A percentile compares a stretch with the other conserved stretches of the same genome.
Evolutionary conservation across 345 rosid species (phyloP).

Genomic region (Mallotus nudiflorus): DNA sequence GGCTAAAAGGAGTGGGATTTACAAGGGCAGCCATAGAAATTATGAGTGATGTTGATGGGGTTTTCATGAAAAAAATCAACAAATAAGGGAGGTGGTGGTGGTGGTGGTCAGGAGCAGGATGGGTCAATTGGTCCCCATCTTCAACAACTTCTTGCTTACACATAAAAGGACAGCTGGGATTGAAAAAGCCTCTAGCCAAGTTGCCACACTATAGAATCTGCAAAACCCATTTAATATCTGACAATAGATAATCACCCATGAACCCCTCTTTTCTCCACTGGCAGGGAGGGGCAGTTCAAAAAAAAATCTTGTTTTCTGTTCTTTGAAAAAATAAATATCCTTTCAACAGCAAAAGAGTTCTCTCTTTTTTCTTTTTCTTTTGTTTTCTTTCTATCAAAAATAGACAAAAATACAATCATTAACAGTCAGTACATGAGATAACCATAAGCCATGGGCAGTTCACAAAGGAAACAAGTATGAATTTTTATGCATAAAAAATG

Average conservation of each 20-base stretch:
- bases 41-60: conserved; percentile 57
- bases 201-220: conserved; percentile 43
- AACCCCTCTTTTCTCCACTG: neutral
- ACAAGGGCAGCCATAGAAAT: conserved; percentile 50
- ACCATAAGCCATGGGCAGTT: conserved; percentile 14
- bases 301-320: neutral
- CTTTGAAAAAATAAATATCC: neutral
- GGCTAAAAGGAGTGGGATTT: conserved; percentile 15
- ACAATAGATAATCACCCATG: conserved; percentile 25
- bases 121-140: conserved; percentile 54
- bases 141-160: conserved; percentile 39
- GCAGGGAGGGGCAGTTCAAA: neutral
- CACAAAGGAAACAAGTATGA: neutral
- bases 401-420: neutral
- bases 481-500: too few species aligned
- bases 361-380: neutral
- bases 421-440: conserved; percentile 13
- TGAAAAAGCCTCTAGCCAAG: conserved; percentile 38
- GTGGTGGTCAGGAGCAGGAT: conserved; percentile 17
- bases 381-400: conserved; percentile 11
- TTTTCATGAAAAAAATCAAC: conserved; percentile 43
- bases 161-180: conserved; percentile 41
- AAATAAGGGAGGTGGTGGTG: conserved; percentile 20
- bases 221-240: conserved; percentile 49
- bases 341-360: neutral